Percentiles rank a stretch among this genome's conserved stretches.
Conservation (phyloP, 2,329 filamentous ascomycete genomes). For the Sordariomycetes sp. region DNA sequence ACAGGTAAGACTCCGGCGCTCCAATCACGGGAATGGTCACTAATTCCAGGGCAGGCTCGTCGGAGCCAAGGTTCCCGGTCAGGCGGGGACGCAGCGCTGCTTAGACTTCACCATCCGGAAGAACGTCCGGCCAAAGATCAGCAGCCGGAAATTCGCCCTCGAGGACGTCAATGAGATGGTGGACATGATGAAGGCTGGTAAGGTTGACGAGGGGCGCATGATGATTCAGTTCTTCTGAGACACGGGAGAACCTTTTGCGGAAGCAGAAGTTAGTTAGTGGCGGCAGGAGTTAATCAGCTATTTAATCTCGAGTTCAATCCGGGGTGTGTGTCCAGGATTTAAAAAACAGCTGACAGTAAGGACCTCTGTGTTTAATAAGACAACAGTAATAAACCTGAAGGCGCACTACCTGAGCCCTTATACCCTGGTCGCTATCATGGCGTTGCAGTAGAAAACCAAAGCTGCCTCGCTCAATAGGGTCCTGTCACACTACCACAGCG, state of each 20-base stretch:
- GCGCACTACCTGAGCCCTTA: no score
- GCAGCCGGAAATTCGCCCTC: conserved; percentile 1
- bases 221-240: conserved; percentile 1
- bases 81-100: neutral
- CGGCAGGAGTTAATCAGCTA: neutral
- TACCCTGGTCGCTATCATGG: no score
- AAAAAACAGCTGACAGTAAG: no score
- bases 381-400: no score
- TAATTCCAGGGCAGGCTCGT: neutral
- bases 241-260: neutral
- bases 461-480: no score
- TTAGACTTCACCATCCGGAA: neutral
- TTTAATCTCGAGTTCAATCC: no score
- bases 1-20: neutral
- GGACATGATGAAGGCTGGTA: neutral
- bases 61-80: conserved; percentile 1
- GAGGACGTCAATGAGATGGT: conserved; percentile 3
- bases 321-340: no score
- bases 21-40: neutral
- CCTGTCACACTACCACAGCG: no score
- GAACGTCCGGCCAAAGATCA: neutral
- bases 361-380: no score
- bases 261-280: neutral
- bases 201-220: conserved; percentile 2
- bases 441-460: no score